A percentile compares a stretch with the other conserved stretches of the same genome.
phyloP scores from a whole-genome alignment of 2,329 filamentous ascomycete genomes.

The Fusarium lateritium region DNA sequence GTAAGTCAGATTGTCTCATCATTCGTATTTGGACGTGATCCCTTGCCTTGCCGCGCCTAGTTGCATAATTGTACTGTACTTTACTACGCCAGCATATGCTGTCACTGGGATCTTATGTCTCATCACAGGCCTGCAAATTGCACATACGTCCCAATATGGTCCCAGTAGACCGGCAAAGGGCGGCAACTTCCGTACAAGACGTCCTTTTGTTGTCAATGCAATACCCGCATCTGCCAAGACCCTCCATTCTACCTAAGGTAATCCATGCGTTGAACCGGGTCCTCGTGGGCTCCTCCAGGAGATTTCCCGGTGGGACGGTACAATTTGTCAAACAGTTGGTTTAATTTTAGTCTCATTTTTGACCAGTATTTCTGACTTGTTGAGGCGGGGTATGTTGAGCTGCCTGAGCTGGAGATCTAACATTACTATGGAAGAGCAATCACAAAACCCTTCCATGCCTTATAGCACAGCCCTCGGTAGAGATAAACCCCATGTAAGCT shows the following conservation, averaged over 20 bases:
- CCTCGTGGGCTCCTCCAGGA: slow-evolving; percentile 5
- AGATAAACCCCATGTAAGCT: too few relatives aligned
- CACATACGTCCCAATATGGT: slow-evolving; percentile 1
- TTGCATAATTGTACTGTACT: neutral
- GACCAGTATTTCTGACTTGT: slow-evolving; percentile 1
- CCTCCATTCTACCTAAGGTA: neutral
- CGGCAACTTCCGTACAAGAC: slow-evolving; percentile 20
- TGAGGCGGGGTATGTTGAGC: slow-evolving; percentile 25
- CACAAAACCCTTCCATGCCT: too few relatives aligned
- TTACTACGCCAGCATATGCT: slow-evolving; percentile 2
- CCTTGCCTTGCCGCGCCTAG: slow-evolving; percentile 12
- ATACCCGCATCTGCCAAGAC: slow-evolving; percentile 19
- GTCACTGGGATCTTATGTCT: neutral
- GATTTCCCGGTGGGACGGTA: slow-evolving; percentile 24
- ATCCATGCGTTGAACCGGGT: neutral
- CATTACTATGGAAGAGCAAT: too few relatives aligned
- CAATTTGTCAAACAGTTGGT: slow-evolving; percentile 13
- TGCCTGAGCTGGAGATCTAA: neutral
- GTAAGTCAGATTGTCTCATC: slow-evolving; percentile 23
- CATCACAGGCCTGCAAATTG: slow-evolving; percentile 12
- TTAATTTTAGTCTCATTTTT: slow-evolving; percentile 15
- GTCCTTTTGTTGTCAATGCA: slow-evolving; percentile 2
- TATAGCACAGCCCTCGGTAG: too few relatives aligned
- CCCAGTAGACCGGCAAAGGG: slow-evolving; percentile 3
- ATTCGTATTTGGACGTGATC: neutral